Conservation (phyloP, 2,329 filamentous ascomycete genomes). For the Aspergillus oerlinghausenensis region DNA sequence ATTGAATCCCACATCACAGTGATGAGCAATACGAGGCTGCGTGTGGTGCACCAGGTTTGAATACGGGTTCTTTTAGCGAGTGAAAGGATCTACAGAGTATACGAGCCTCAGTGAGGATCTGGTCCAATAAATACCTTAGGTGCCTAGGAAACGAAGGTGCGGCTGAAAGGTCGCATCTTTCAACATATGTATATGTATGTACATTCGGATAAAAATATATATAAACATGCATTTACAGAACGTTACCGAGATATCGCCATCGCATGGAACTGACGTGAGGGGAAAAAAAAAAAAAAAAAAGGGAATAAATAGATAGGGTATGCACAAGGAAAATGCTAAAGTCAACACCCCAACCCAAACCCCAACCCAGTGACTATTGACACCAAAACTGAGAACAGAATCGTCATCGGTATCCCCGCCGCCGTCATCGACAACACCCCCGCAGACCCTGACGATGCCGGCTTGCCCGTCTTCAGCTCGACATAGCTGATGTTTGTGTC, state of each 20-base stretch:
- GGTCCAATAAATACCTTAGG: neutral
- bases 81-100: neutral
- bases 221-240: neutral
- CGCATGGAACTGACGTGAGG: neutral
- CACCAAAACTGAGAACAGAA: neutral
- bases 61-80: neutral
- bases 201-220: neutral
- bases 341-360: neutral
- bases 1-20: too few species aligned
- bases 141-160: neutral
- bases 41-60: too few species aligned
- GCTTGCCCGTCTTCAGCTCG: neutral
- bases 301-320: neutral
- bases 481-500: neutral
- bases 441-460: neutral
- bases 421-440: neutral
- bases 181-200: too few species aligned
- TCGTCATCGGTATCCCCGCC: neutral
- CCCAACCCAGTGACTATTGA: neutral
- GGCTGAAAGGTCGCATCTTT: neutral
- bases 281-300: too few species aligned
- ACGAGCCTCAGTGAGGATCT: neutral
- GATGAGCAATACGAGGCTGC: too few species aligned
- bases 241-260: neutral
- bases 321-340: neutral